phyloP scores from a whole-genome alignment of 768 basidiomycete species.

The Guyanaporus albipodus region DNA sequence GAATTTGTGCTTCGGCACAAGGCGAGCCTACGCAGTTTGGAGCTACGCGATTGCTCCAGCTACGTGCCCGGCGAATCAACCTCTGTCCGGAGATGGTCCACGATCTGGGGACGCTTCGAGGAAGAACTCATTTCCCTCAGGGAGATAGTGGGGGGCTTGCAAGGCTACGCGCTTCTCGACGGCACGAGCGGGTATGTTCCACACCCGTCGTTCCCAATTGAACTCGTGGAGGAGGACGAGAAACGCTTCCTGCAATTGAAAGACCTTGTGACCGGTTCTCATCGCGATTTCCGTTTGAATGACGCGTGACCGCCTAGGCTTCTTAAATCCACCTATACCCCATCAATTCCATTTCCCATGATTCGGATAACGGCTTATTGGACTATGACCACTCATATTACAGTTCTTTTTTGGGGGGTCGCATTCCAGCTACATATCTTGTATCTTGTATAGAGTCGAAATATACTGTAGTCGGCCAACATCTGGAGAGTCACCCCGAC shows the following conservation, averaged over 20 bases:
- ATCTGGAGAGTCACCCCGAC: too few species aligned
- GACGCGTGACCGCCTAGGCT: too few species aligned
- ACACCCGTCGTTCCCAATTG: slow-evolving; percentile 7
- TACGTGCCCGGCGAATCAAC: slow-evolving; percentile 16
- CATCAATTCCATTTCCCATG: not conserved
- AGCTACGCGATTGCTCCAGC: slow-evolving; percentile 25
- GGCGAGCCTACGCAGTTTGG: slow-evolving; percentile 18
- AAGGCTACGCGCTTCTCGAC: slow-evolving; percentile 26
- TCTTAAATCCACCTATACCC: too few species aligned
- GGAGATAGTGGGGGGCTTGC: slow-evolving; percentile 20
- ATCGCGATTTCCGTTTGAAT: too few species aligned
- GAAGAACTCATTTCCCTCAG: slow-evolving; percentile 21
- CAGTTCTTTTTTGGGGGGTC: too few species aligned
- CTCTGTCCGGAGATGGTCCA: slow-evolving; percentile 25
- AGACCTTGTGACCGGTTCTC: slow-evolving; percentile 13
- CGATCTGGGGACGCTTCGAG: slow-evolving; percentile 24
- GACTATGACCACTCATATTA: too few species aligned
- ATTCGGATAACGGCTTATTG: too few species aligned
- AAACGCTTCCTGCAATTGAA: slow-evolving; percentile 7
- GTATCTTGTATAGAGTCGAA: too few species aligned
- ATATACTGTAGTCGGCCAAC: too few species aligned
- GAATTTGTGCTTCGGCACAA: slow-evolving; percentile 33
- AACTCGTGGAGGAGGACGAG: slow-evolving; percentile 12
- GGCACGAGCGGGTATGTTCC: slow-evolving; percentile 21
- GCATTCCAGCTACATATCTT: too few species aligned